phyloP scores from a whole-genome alignment of 202 grass and related monocot genomes.

The Tripidium arundinaceum region DNA sequence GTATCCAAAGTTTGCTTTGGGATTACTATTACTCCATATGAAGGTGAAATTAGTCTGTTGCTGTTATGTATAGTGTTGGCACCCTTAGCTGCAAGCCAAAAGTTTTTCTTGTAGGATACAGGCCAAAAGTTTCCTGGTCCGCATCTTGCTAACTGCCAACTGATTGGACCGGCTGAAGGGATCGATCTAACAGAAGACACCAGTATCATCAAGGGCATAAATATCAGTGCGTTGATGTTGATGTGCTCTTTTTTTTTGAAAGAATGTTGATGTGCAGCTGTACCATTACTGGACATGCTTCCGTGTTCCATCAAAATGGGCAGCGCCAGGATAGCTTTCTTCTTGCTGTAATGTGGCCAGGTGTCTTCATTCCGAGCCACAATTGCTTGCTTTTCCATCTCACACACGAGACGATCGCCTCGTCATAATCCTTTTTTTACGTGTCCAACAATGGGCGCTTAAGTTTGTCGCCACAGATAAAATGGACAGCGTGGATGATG shows the following conservation, averaged over 20 bases:
- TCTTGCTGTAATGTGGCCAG: slow-evolving; percentile 33
- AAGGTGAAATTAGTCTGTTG: neutral
- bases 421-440: neutral
- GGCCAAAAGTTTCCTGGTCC: slow-evolving; percentile 20
- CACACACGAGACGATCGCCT: neutral
- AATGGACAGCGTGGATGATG: slow-evolving; percentile 36
- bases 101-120: neutral
- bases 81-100: neutral
- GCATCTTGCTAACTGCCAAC: slow-evolving; percentile 19
- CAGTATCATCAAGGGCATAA: neutral
- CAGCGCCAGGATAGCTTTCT: slow-evolving; percentile 38
- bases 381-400: slow-evolving; percentile 11
- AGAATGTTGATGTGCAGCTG: neutral
- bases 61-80: neutral
- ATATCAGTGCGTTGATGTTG: slow-evolving; percentile 33
- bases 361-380: slow-evolving; percentile 37
- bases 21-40: neutral
- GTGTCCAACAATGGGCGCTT: neutral
- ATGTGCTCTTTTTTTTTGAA: neutral
- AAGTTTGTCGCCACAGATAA: slow-evolving; percentile 11
- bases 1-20: neutral
- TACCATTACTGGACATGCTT: neutral
- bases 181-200: slow-evolving; percentile 27
- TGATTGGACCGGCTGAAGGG: neutral
- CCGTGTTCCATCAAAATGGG: too few relatives aligned